phyloP scores from a whole-genome alignment of 257 asterid species.

The Nicotiana obtusifolia region DNA sequence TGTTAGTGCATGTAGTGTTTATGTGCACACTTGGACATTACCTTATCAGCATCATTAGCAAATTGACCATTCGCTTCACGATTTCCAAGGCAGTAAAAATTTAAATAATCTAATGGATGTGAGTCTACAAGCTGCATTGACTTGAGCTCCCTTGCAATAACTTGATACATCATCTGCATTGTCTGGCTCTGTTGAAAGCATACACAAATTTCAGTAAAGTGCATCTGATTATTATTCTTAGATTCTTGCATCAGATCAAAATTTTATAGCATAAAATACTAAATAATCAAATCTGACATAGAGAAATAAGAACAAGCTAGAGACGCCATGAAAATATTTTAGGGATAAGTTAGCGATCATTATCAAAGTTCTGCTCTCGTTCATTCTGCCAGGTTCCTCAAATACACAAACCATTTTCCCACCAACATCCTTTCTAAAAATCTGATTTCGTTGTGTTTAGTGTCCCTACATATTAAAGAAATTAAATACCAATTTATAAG shows the following conservation, averaged over 20 bases:
- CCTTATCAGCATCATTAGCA: conserved; percentile 58
- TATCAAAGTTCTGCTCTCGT: neutral
- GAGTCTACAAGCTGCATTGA: conserved; percentile 45
- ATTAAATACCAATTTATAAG: neutral
- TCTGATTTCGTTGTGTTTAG: neutral
- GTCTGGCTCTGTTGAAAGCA: conserved; percentile 61
- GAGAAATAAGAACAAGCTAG: neutral
- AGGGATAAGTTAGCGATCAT: neutral
- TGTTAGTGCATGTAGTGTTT: neutral
- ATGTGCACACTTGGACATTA: conserved; percentile 16
- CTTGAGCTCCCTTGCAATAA: conserved; percentile 65
- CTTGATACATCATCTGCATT: conserved; percentile 74
- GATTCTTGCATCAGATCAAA: neutral
- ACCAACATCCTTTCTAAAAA: neutral
- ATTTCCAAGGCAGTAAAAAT: conserved; percentile 85
- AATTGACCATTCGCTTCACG: conserved; percentile 49
- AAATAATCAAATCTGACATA: neutral
- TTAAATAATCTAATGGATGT: conserved; percentile 74
- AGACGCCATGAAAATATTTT: neutral
- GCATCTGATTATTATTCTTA: neutral
- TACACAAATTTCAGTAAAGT: neutral
- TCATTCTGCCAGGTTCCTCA: neutral
- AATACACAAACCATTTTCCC: neutral
- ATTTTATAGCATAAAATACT: neutral
- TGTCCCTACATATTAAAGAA: neutral